Percentiles rank a stretch among this genome's conserved stretches.
phyloP scores from a whole-genome alignment of 257 asterid species.

The Przewalskia tangutica region DNA sequence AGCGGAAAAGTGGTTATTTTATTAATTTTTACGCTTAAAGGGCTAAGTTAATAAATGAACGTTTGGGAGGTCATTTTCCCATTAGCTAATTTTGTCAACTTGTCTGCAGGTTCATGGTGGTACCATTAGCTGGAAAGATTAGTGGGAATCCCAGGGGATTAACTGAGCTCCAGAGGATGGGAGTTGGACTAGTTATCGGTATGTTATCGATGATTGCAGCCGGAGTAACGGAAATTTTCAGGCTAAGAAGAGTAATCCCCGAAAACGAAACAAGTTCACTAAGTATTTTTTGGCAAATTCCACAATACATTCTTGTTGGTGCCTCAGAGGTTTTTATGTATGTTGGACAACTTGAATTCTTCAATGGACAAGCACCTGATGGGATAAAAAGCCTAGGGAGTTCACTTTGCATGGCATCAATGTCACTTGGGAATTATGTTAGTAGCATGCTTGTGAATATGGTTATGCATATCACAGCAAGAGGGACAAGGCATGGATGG shows the following conservation, averaged over 20 bases:
- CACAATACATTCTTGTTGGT: slow-evolving; percentile 62
- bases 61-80: background rate
- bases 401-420: slow-evolving; percentile 74
- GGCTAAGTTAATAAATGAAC: no score
- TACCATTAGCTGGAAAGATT: slow-evolving; percentile 34
- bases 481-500: slow-evolving; percentile 41
- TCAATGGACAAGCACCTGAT: slow-evolving; percentile 72
- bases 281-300: slow-evolving; percentile 65
- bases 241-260: slow-evolving; percentile 30
- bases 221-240: slow-evolving; percentile 29
- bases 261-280: slow-evolving; percentile 27
- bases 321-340: slow-evolving; percentile 89
- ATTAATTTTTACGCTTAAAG: background rate
- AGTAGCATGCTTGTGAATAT: slow-evolving; percentile 54
- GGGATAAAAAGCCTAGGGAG: slow-evolving; percentile 78
- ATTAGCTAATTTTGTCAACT: background rate
- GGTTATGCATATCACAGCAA: slow-evolving; percentile 49
- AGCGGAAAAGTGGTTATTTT: background rate
- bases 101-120: slow-evolving; percentile 19
- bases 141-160: slow-evolving; percentile 49
- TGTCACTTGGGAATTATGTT: slow-evolving; percentile 60
- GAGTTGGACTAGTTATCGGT: slow-evolving; percentile 59
- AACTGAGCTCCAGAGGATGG: slow-evolving; percentile 82
- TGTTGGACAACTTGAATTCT: slow-evolving; percentile 66
- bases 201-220: slow-evolving; percentile 67